phyloP scores from a whole-genome alignment of 805 yeast genomes.

The Suhomyces prunicola region DNA sequence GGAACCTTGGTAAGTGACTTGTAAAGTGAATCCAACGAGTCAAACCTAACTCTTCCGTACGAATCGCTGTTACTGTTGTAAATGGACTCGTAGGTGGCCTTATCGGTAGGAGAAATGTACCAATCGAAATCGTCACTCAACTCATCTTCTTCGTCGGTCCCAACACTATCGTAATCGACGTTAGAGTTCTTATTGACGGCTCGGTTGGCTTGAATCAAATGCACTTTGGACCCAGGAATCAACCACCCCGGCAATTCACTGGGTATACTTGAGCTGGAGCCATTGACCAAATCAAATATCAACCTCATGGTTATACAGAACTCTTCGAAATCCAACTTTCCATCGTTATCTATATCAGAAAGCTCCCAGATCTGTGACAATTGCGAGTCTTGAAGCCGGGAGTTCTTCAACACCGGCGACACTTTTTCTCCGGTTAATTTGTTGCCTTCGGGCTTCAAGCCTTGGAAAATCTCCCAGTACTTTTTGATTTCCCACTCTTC shows the following conservation, averaged over 20 bases:
- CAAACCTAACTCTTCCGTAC: conserved; percentile 76
- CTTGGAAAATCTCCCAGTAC: conserved; percentile 96
- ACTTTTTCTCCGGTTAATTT: conserved; percentile 83
- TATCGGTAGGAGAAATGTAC: conserved; percentile 92
- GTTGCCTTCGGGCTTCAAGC: conserved; percentile 77
- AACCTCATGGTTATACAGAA: conserved; percentile 96
- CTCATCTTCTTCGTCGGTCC: conserved; percentile 51
- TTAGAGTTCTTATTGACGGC: conserved; percentile 46
- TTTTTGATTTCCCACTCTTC: conserved; percentile 96
- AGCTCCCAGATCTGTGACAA: conserved; percentile 86
- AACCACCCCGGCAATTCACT: conserved; percentile 83
- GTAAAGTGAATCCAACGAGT: conserved; percentile 67
- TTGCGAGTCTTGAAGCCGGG: conserved; percentile 74
- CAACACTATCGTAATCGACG: conserved; percentile 7
- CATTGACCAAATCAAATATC: conserved; percentile 87
- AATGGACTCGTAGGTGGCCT: conserved; percentile 71
- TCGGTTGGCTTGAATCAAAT: conserved; percentile 77
- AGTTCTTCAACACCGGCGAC: conserved; percentile 81
- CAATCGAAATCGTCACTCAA: conserved; percentile 79
- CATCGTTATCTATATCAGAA: conserved; percentile 91
- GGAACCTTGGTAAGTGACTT: conserved; percentile 70
- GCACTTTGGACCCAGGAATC: conserved; percentile 84
- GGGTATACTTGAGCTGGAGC: conserved; percentile 58
- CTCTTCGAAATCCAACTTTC: conserved; percentile 91
- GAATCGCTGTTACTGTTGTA: conserved; percentile 72